These are phyloP conservation scores for Nitzschia sp. DNA, from an alignment of 108 stramenopile genomes.

Conservation along the genomic window DNA sequence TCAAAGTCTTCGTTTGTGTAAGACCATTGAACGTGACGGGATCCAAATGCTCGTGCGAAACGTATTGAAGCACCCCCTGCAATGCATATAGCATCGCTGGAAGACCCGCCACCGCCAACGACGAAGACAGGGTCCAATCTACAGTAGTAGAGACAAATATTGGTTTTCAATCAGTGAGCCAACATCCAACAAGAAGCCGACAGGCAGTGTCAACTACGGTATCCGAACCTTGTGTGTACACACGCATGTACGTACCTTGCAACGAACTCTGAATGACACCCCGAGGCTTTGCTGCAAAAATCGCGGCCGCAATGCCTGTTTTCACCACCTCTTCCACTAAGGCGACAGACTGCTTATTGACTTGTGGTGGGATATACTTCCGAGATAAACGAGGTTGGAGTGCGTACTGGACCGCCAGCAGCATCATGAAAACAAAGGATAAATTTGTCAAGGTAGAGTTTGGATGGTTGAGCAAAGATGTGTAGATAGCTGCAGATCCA, in stretches of 20 bases:
- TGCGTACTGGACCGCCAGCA: constrained; percentile 85
- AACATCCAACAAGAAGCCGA: no score
- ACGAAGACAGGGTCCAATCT: constrained; percentile 62
- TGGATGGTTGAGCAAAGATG: constrained; percentile 24
- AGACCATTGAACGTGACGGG: constrained; percentile 85
- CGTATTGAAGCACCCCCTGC: constrained; percentile 75
- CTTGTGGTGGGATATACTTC: constrained; percentile 54
- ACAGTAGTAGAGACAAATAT: no score
- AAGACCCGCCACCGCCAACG: constrained; percentile 61
- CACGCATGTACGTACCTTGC: constrained; percentile 29
- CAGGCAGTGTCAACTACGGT: background rate
- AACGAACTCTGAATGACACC: constrained; percentile 24
- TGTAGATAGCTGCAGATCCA: constrained; percentile 32
- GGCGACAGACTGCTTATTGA: constrained; percentile 61
- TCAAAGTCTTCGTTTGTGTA: constrained; percentile 87
- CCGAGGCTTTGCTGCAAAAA: constrained; percentile 28
- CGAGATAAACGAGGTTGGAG: constrained; percentile 77
- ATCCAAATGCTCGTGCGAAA: constrained; percentile 84
- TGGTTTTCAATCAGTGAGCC: no score
- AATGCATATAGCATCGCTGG: constrained; percentile 87
- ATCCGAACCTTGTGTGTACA: background rate
- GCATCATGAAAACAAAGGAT: constrained; percentile 57
- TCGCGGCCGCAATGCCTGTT: constrained; percentile 47
- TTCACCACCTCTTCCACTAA: constrained; percentile 70
- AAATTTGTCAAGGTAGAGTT: constrained; percentile 40